Conservation (phyloP, 805 yeast species). For the Lipomyces lipofer region DNA sequence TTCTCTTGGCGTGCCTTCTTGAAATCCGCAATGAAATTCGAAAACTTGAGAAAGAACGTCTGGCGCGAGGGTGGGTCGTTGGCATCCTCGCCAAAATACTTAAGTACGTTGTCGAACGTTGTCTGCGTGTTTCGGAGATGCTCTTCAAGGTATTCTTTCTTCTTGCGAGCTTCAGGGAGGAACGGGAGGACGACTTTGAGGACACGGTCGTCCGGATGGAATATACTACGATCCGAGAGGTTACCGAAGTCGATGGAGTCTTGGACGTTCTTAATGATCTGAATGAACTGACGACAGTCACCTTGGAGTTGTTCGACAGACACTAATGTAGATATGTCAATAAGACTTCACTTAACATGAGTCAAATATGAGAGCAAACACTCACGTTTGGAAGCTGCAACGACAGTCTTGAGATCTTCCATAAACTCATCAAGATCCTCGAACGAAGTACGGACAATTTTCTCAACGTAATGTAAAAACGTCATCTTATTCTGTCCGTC, state of each 20-base stretch:
- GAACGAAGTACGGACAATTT: slow-evolving; percentile 76
- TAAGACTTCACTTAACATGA: background rate
- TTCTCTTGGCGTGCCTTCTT: slow-evolving; percentile 80
- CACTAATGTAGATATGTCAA: slow-evolving; percentile 35
- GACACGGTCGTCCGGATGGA: slow-evolving; percentile 84
- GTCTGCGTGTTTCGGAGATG: slow-evolving; percentile 62
- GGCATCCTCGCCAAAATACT: slow-evolving; percentile 86
- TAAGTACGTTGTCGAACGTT: slow-evolving; percentile 72
- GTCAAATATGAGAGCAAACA: background rate
- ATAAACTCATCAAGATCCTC: slow-evolving; percentile 74
- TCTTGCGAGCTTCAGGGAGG: slow-evolving; percentile 72
- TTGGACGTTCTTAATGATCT: slow-evolving; percentile 65
- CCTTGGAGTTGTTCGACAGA: slow-evolving; percentile 77
- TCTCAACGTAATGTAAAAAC: slow-evolving; percentile 89
- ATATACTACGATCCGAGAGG: slow-evolving; percentile 69
- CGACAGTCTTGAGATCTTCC: slow-evolving; percentile 64
- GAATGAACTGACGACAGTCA: slow-evolving; percentile 67
- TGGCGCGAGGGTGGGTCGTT: slow-evolving; percentile 64
- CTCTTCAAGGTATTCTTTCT: slow-evolving; percentile 62
- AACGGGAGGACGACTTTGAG: slow-evolving; percentile 61
- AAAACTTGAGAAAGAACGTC: slow-evolving; percentile 74
- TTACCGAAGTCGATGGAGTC: slow-evolving; percentile 79
- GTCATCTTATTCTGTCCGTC: slow-evolving; percentile 86
- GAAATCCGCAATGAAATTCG: slow-evolving; percentile 76
- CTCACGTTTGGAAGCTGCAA: slow-evolving; percentile 57